Evolutionary conservation across 1,139 yeast genomes (phyloP).

Genomic region (Blastobotrys buckinghamii): DNA sequence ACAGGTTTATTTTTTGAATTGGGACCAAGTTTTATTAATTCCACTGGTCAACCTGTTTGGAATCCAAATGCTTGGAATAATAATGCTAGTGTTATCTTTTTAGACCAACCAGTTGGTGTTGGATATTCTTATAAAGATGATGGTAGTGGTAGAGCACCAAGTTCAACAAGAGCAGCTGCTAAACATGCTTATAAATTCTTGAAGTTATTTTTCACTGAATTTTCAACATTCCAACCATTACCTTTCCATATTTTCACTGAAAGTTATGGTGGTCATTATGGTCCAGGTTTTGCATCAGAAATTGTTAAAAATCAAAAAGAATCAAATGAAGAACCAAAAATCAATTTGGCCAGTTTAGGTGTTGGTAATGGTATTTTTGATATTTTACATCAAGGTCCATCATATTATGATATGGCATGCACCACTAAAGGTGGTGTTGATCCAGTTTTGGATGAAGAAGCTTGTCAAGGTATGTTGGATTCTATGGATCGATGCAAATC

Average conservation of each 20-base stretch:
- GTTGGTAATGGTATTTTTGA: conserved; percentile 97
- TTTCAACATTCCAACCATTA: conserved; percentile 74
- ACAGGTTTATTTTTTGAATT: conserved; percentile 64
- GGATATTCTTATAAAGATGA: conserved; percentile 36
- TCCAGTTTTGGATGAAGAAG: conserved; percentile 62
- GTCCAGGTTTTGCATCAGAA: conserved; percentile 87
- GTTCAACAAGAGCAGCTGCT: conserved; percentile 64
- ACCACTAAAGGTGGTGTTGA: conserved; percentile 80
- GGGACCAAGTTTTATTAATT: conserved; percentile 45
- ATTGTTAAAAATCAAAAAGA: conserved; percentile 70
- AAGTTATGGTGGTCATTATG: conserved; percentile 95
- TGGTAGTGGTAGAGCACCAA: conserved; percentile 1
- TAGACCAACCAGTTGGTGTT: conserved; percentile 71
- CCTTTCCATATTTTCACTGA: conserved; percentile 97
- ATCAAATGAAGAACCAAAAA: conserved; percentile 41
- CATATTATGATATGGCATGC: conserved; percentile 96
- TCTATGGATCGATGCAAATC: conserved; percentile 76
- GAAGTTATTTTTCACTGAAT: conserved; percentile 83
- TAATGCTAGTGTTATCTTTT: conserved; percentile 62
- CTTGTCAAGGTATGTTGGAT: conserved; percentile 70
- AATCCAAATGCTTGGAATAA: conserved; percentile 67
- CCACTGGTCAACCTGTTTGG: conserved; percentile 36
- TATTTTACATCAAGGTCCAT: conserved; percentile 80
- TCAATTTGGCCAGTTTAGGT: conserved; percentile 77
- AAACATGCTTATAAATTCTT: conserved; percentile 89